Conservation (phyloP, 2,329 filamentous ascomycete genomes). For the Arthrobotrys entomopaga region DNA sequence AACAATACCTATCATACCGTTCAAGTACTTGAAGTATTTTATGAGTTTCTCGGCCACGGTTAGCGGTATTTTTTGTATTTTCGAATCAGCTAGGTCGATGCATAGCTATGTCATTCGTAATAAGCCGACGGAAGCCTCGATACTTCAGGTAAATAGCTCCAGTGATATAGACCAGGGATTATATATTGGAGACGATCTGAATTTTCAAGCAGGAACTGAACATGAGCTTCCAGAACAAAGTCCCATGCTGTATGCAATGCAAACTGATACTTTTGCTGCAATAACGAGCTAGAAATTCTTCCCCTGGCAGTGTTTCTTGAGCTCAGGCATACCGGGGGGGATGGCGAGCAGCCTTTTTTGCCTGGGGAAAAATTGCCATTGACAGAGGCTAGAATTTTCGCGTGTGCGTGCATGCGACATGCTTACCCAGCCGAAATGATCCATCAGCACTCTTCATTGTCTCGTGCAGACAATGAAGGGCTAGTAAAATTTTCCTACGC, state of each 20-base stretch:
- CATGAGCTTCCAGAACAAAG: conserved; percentile 38
- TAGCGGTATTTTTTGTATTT: too few relatives aligned
- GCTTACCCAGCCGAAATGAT: conserved; percentile 16
- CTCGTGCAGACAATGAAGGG: too few relatives aligned
- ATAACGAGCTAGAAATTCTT: neutral
- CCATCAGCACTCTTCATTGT: neutral
- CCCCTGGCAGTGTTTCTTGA: conserved; percentile 14
- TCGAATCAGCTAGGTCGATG: neutral
- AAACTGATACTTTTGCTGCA: neutral
- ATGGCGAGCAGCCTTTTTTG: conserved; percentile 17
- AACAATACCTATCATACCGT: too few relatives aligned
- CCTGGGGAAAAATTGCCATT: neutral
- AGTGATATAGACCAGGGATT: conserved; percentile 40
- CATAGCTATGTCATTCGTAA: conserved; percentile 10
- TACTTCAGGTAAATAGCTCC: conserved; percentile 50
- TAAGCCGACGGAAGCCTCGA: conserved; percentile 1
- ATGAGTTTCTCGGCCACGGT: too few relatives aligned
- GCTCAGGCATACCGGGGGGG: conserved; percentile 12
- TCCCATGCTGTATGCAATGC: conserved; percentile 18
- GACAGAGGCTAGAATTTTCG: conserved; percentile 19
- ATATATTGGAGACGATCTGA: neutral
- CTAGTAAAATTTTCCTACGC: too few relatives aligned
- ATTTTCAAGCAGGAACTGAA: neutral
- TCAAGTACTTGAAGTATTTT: too few relatives aligned
- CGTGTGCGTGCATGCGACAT: conserved; percentile 25